Conservation (phyloP, 192 early-diverging fungal species). For the Helicostylum pulchrum region DNA sequence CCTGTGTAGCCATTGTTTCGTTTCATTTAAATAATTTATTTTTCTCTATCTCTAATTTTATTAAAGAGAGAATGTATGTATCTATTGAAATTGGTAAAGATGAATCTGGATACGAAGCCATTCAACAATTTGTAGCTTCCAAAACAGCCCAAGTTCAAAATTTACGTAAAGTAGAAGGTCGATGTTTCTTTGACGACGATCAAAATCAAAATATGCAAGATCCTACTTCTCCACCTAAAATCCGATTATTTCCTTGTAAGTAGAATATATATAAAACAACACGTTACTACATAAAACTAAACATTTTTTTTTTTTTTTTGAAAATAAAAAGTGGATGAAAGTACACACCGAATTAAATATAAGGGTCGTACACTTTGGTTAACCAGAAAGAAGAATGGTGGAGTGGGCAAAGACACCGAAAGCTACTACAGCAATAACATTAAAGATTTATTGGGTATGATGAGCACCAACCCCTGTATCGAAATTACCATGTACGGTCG, state of each 20-base stretch:
- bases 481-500: constrained; percentile 7
- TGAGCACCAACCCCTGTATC: constrained; percentile 8
- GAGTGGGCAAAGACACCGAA: background rate
- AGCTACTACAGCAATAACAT: background rate
- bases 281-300: no score
- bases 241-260: constrained; percentile 25
- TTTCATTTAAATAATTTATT: no score
- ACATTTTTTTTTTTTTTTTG: background rate
- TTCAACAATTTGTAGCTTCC: constrained; percentile 6
- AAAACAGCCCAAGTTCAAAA: background rate
- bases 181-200: constrained; percentile 2
- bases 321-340: background rate
- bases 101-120: constrained; percentile 13
- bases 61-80: constrained; percentile 16
- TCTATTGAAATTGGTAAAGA: constrained; percentile 13
- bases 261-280: no score
- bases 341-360: constrained; percentile 8
- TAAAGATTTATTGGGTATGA: constrained; percentile 2
- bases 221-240: constrained; percentile 5
- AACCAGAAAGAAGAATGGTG: background rate
- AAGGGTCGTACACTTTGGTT: constrained; percentile 16
- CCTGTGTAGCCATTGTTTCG: constrained; percentile 5
- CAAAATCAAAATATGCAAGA: background rate
- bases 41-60: no score
- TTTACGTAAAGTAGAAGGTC: constrained; percentile 4